Evolutionary conservation across 1,139 yeast genomes (phyloP).

Genomic region (Suhomyces guaymorum): DNA sequence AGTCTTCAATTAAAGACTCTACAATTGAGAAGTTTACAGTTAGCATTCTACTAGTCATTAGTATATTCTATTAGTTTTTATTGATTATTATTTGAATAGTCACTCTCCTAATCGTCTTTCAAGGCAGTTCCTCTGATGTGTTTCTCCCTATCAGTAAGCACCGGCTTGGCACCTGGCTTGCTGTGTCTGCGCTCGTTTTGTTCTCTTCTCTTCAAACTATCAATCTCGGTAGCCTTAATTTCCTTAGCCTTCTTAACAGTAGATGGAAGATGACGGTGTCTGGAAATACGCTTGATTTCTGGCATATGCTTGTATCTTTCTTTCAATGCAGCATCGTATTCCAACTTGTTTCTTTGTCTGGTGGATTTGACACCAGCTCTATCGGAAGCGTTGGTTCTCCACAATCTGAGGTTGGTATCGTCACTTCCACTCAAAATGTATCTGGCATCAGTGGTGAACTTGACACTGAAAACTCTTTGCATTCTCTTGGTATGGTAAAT

Average conservation of each 20-base stretch:
- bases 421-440: conserved; percentile 91
- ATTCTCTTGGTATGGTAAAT: conserved; percentile 95
- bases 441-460: conserved; percentile 83
- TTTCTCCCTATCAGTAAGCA: conserved; percentile 71
- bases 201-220: conserved; percentile 75
- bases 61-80: too few relatives aligned
- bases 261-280: conserved; percentile 89
- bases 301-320: conserved; percentile 96
- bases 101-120: conserved; percentile 43
- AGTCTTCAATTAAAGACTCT: too few relatives aligned
- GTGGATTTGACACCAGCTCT: conserved; percentile 79
- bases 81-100: too few relatives aligned
- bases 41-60: too few relatives aligned
- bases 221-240: conserved; percentile 73
- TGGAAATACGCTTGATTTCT: conserved; percentile 82
- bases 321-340: conserved; percentile 87
- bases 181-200: conserved; percentile 78
- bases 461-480: conserved; percentile 89
- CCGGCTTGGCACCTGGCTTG: conserved; percentile 66
- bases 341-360: conserved; percentile 77
- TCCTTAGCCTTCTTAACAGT: conserved; percentile 87
- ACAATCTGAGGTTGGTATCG: conserved; percentile 90
- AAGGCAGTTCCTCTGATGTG: conserved; percentile 84
- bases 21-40: too few relatives aligned
- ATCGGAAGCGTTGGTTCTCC: conserved; percentile 89